Evolutionary conservation across 2,329 filamentous ascomycete genomes (phyloP), one percentile per base, ranked within the genome.

Genomic region (Microcyclospora pomicola): DNA sequence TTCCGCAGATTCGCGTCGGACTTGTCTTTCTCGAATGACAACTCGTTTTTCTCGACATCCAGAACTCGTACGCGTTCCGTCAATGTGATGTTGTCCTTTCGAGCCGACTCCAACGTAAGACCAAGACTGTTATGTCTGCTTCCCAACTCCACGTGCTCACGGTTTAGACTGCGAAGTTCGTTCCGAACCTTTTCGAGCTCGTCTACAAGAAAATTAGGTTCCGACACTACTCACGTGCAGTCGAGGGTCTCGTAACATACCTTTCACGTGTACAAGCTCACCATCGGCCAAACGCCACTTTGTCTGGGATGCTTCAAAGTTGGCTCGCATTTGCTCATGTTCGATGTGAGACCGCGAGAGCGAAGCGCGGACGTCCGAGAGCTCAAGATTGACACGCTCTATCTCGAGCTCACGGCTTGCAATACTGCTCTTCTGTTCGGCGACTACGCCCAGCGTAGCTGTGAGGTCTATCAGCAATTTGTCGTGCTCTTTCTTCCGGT

Each of bases 391-490:
- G 14, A 42, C 38, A 14, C 45, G 44, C 15, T 55, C 49, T 19
- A 55, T 42, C 33, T 54, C 48, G 27, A 44, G 36, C n/a, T 56
- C 52, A 33, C 51, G 51, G 15, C 55, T 51, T 11, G 42, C 33
- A 11, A 55, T 39, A 30, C 45, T 50, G 38, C 48, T 49, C 43
- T 52, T 53, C 29, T 53, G 46, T 12, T 48, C 44, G 12, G 43
- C 33, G 16, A 52, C 40, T 34, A 39, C 47, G 31, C 44, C 44
- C 33, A 51, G 40, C 16, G 47, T 44, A 37, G 49, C 39, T 2
- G 48, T 45, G 13, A 56, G 49, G 37, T 55, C 52, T 9, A 49
- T 46, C 2, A 54, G 45, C n/a, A 55, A 49, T 40, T 49, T 54
- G 36, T 54, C 54, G 9, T 51, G 41, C 36, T 55, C 54, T 27